Conservation (phyloP, 2,329 filamentous ascomycete species). For the Capronia americana region DNA sequence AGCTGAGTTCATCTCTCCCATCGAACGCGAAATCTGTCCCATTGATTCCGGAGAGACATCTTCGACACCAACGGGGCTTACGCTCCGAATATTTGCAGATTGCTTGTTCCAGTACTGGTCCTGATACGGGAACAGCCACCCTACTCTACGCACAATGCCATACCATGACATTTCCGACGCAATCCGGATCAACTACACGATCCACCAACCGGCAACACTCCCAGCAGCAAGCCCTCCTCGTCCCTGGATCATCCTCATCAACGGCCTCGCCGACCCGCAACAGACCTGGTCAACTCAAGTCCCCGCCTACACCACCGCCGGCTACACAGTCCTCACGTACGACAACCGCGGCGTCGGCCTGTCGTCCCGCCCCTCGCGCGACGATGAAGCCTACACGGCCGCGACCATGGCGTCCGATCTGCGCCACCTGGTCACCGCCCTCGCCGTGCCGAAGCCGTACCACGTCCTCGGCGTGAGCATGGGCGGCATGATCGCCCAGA, state of each 20-base stretch:
- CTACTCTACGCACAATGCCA: slow-evolving; percentile 10
- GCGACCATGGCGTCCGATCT: slow-evolving; percentile 26
- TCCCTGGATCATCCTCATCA: slow-evolving; percentile 29
- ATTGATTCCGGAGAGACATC: background rate
- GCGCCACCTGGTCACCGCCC: slow-evolving; percentile 10
- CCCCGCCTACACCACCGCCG: slow-evolving; percentile 20
- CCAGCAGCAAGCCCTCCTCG: background rate
- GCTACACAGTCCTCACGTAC: slow-evolving; percentile 30
- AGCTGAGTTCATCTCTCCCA: background rate
- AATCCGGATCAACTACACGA: slow-evolving; percentile 25
- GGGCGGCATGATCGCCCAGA: slow-evolving; percentile 33
- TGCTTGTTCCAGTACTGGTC: background rate
- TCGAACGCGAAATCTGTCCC: background rate
- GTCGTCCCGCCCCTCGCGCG: slow-evolving; percentile 19
- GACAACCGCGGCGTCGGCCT: slow-evolving; percentile 30
- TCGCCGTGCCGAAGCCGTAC: slow-evolving; percentile 15
- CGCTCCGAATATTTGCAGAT: background rate
- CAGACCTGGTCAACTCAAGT: slow-evolving; percentile 21
- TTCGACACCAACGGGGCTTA: background rate
- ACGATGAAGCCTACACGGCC: slow-evolving; percentile 20
- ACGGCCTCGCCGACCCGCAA: slow-evolving; percentile 30
- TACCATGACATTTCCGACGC: slow-evolving; percentile 20
- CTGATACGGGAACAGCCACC: background rate
- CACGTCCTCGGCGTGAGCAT: slow-evolving; percentile 29
- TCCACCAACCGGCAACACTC: slow-evolving; percentile 11